phyloP scores from a whole-genome alignment of 805 yeast genomes.

The Candida maesae region DNA sequence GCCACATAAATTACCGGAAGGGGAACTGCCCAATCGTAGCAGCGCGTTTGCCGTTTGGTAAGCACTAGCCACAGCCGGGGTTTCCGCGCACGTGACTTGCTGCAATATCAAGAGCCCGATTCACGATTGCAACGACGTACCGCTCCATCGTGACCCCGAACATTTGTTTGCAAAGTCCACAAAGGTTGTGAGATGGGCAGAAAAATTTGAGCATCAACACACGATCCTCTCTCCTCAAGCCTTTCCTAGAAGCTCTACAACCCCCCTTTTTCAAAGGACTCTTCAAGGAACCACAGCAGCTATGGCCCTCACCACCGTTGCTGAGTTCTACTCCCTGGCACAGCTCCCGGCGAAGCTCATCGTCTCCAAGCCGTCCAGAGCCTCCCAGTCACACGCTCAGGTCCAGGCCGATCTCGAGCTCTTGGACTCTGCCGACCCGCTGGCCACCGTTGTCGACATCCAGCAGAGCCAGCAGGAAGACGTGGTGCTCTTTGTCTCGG shows the following conservation, averaged over 20 bases:
- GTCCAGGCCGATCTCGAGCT: slow-evolving; percentile 12
- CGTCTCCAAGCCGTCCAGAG: slow-evolving; percentile 14
- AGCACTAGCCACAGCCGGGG: slow-evolving; percentile 5
- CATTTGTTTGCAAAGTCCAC: too few relatives aligned
- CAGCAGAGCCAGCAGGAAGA: slow-evolving; percentile 1
- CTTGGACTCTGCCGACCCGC: slow-evolving; percentile 18
- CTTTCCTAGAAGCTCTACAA: too few relatives aligned
- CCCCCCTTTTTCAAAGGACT: too few relatives aligned
- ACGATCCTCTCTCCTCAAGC: not conserved
- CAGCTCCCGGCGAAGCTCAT: slow-evolving; percentile 5
- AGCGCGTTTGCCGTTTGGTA: slow-evolving; percentile 8
- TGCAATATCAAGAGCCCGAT: slow-evolving; percentile 3
- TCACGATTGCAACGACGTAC: not conserved
- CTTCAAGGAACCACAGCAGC: not conserved
- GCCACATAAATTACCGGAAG: not conserved
- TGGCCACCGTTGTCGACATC: slow-evolving; percentile 11
- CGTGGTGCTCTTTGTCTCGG: slow-evolving; percentile 42
- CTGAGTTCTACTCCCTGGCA: slow-evolving; percentile 8
- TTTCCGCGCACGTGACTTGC: slow-evolving; percentile 12
- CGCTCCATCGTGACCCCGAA: not conserved
- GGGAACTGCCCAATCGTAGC: slow-evolving; percentile 6
- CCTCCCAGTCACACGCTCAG: slow-evolving; percentile 1
- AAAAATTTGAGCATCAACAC: not conserved
- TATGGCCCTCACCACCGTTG: slow-evolving; percentile 5
- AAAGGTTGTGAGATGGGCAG: too few relatives aligned